Conservation (phyloP, 176 grass and related monocot genomes). For the Zea luxurians region DNA sequence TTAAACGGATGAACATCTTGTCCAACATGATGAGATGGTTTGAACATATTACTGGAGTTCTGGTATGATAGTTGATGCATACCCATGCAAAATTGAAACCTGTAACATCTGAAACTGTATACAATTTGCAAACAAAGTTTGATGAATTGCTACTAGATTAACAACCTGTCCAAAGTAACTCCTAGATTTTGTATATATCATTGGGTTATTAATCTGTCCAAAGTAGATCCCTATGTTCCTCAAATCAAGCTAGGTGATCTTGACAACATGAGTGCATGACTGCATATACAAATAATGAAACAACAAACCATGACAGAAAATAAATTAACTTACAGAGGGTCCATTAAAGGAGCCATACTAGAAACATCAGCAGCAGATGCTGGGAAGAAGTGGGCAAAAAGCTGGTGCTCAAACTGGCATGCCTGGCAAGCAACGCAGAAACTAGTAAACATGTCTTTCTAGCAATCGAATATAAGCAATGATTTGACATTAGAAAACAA, state of each 20-base stretch:
- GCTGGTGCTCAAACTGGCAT: conserved; percentile 98
- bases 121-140: not conserved
- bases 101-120: not conserved
- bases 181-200: not conserved
- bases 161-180: not conserved
- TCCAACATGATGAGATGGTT: not conserved
- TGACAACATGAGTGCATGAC: conserved; percentile 3
- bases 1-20: not conserved
- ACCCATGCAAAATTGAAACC: not conserved
- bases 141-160: not conserved
- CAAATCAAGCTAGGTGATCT: conserved; percentile 15
- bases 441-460: conserved; percentile 46
- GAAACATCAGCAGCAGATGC: conserved; percentile 80
- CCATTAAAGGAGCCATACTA: conserved; percentile 84
- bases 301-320: conserved; percentile 1
- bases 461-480: not conserved
- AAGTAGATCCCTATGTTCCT: conserved; percentile 7
- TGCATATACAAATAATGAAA: conserved; percentile 13
- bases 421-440: conserved; percentile 64
- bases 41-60: not conserved
- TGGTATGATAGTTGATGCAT: not conserved
- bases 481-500: conserved; percentile 6
- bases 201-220: conserved; percentile 8
- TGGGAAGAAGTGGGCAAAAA: conserved; percentile 97
- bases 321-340: conserved; percentile 79